Evolutionary conservation across 192 early-diverging fungal species (phyloP).

Genomic region (Gamsiella multidivaricata): DNA sequence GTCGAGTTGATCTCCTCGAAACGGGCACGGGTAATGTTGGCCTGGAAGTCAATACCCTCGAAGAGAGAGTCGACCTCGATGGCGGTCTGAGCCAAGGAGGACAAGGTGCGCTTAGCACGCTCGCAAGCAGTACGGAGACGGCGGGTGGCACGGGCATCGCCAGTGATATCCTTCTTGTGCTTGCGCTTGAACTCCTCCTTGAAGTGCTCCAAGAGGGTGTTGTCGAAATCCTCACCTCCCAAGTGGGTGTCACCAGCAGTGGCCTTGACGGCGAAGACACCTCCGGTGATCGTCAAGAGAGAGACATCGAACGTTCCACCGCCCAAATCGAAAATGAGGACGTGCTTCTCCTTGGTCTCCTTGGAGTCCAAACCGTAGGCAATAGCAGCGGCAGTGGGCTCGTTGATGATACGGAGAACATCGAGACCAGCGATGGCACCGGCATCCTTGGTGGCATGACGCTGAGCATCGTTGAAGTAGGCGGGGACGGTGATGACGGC

Average conservation of each 20-base stretch:
- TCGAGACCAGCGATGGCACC: conserved; percentile 73
- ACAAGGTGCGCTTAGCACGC: conserved; percentile 96
- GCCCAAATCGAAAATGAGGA: conserved; percentile 87
- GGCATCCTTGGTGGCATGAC: conserved; percentile 94
- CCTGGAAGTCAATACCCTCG: conserved; percentile 89
- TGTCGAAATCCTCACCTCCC: conserved; percentile 88
- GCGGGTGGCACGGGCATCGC: conserved; percentile 91
- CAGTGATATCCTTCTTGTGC: conserved; percentile 83
- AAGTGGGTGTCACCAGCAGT: conserved; percentile 89
- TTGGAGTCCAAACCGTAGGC: conserved; percentile 88
- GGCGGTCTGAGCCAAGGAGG: conserved; percentile 88
- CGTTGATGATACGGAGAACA: conserved; percentile 82
- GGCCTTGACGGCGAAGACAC: conserved; percentile 87
- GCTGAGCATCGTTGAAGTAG: conserved; percentile 94
- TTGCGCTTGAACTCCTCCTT: conserved; percentile 92
- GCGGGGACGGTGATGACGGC: conserved; percentile 98
- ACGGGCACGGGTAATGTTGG: conserved; percentile 94
- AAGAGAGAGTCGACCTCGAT: conserved; percentile 93
- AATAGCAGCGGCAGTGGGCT: conserved; percentile 91
- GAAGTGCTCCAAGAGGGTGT: conserved; percentile 94
- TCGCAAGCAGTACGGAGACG: conserved; percentile 95
- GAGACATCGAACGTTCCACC: conserved; percentile 93
- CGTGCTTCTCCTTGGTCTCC: conserved; percentile 80
- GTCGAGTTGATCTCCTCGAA: conserved; percentile 95
- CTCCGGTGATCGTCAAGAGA: conserved; percentile 80